These are phyloP conservation scores for Lotus japonicus DNA, from an alignment of 306 rosid genomes.

Conservation along the genomic window DNA sequence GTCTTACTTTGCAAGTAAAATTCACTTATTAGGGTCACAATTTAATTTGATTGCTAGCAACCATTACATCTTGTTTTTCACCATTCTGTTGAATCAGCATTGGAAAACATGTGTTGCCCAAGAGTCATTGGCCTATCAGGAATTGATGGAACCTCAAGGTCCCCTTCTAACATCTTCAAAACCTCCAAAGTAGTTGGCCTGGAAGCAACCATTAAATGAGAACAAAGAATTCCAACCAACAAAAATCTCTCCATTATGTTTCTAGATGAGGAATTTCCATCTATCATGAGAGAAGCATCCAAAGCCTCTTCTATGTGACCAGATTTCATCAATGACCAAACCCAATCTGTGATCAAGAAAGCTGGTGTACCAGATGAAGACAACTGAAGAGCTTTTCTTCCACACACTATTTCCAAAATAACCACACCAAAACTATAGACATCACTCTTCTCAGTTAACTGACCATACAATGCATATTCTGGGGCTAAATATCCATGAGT, in stretches of 20 bases:
- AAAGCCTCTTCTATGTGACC: conserved; percentile 56
- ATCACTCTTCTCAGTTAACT: conserved; percentile 87
- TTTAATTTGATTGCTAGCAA: too few species aligned
- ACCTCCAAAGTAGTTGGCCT: conserved; percentile 81
- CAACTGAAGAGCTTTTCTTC: conserved; percentile 80
- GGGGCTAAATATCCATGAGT: conserved; percentile 95
- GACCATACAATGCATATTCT: conserved; percentile 91
- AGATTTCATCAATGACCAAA: conserved; percentile 73
- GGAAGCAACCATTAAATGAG: conserved; percentile 67
- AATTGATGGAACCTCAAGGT: conserved; percentile 72
- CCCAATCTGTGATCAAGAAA: conserved; percentile 91
- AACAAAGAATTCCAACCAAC: conserved; percentile 73
- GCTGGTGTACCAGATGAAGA: conserved; percentile 56
- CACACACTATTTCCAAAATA: conserved; percentile 87
- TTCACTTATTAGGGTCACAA: too few species aligned
- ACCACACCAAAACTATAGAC: conserved; percentile 94
- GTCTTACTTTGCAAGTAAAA: too few species aligned
- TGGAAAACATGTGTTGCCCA: conserved; percentile 41
- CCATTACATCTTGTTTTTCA: not conserved
- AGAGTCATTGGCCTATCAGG: conserved; percentile 72
- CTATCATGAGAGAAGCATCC: conserved; percentile 43
- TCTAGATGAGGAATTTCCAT: conserved; percentile 50
- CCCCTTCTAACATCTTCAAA: conserved; percentile 96
- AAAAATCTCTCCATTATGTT: conserved; percentile 73
- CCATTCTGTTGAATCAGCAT: not conserved